phyloP scores from a whole-genome alignment of 768 basidiomycete species.

The Tricholoma sp. region DNA sequence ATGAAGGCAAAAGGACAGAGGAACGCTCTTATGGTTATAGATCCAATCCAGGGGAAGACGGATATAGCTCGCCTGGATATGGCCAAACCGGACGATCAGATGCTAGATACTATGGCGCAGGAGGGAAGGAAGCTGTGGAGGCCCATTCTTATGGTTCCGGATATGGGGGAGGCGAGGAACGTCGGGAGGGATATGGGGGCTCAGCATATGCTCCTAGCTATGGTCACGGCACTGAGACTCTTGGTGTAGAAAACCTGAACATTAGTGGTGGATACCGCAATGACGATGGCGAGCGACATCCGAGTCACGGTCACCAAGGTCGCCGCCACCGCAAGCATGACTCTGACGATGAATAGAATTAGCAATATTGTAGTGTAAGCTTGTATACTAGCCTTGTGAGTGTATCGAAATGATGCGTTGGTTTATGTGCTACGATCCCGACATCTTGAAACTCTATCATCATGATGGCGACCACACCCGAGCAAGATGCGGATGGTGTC shows the following conservation, averaged over 20 bases:
- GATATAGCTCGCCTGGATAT: conserved; percentile 14
- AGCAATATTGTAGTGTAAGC: neutral
- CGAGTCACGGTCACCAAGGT: conserved; percentile 8
- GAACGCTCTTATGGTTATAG: conserved; percentile 15
- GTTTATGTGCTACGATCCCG: too few relatives aligned
- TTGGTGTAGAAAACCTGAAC: conserved; percentile 46
- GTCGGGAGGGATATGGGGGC: conserved; percentile 17
- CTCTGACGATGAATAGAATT: conserved; percentile 7
- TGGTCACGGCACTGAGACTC: conserved; percentile 36
- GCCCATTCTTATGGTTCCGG: conserved; percentile 11
- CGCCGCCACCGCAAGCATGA: conserved; percentile 14
- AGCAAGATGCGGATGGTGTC: conserved; percentile 28
- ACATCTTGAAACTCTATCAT: neutral
- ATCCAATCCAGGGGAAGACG: conserved; percentile 12
- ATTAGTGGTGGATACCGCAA: conserved; percentile 24
- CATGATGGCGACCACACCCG: conserved; percentile 28
- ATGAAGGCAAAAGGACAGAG: conserved; percentile 14
- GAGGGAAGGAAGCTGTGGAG: conserved; percentile 4
- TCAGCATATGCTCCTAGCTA: conserved; percentile 6
- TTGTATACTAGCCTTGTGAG: neutral
- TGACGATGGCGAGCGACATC: conserved; percentile 22
- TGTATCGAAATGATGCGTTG: neutral
- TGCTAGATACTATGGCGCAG: conserved; percentile 1
- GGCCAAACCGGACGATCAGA: conserved; percentile 6
- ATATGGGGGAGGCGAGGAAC: conserved; percentile 14